A percentile compares a stretch with the other conserved stretches of the same genome.
phyloP scores from a whole-genome alignment of 1,284 basidiomycete genomes.

The Rhodotorula sp. region DNA sequence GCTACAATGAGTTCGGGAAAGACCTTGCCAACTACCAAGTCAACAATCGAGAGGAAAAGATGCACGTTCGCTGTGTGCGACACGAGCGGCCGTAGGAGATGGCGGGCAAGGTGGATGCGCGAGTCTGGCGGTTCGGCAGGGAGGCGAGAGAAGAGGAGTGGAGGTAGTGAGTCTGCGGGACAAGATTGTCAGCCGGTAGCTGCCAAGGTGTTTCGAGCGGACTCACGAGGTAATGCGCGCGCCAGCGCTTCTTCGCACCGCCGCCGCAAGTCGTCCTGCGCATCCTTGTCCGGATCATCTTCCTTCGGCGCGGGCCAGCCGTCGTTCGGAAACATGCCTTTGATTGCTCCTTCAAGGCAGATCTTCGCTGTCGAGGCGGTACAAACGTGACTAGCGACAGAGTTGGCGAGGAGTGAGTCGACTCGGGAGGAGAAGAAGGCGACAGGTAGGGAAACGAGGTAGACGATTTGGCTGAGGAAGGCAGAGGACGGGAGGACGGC shows the following conservation, averaged over 20 bases:
- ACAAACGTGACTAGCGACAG: conserved; percentile 60
- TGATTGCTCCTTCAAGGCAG: conserved; percentile 58
- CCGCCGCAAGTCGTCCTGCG: conserved; percentile 54
- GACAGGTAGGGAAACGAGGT: conserved; percentile 38
- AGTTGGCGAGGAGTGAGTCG: conserved; percentile 58
- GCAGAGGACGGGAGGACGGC: conserved; percentile 35
- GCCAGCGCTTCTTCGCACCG: conserved; percentile 21
- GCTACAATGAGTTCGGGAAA: conserved; percentile 64
- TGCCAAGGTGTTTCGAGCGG: background rate
- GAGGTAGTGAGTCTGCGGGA: conserved; percentile 50
- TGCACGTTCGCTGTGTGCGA: conserved; percentile 65
- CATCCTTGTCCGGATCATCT: conserved; percentile 65
- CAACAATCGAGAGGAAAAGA: conserved; percentile 63
- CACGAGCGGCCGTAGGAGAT: conserved; percentile 61
- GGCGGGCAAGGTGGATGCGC: conserved; percentile 49
- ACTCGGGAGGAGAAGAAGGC: conserved; percentile 15
- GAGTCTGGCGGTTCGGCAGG: conserved; percentile 45
- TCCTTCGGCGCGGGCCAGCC: conserved; percentile 70
- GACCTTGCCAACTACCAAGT: conserved; percentile 60
- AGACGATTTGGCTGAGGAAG: conserved; percentile 39
- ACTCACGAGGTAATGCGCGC: conserved; percentile 15
- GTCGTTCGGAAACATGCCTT: conserved; percentile 66
- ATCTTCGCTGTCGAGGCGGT: conserved; percentile 57
- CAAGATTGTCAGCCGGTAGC: conserved; percentile 25
- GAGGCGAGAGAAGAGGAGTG: conserved; percentile 39